Evolutionary conservation across 495 filamentous ascomycete genomes (phyloP), one percentile per base, ranked within the genome.

Genomic region (Lindgomyces ingoldianus): DNA sequence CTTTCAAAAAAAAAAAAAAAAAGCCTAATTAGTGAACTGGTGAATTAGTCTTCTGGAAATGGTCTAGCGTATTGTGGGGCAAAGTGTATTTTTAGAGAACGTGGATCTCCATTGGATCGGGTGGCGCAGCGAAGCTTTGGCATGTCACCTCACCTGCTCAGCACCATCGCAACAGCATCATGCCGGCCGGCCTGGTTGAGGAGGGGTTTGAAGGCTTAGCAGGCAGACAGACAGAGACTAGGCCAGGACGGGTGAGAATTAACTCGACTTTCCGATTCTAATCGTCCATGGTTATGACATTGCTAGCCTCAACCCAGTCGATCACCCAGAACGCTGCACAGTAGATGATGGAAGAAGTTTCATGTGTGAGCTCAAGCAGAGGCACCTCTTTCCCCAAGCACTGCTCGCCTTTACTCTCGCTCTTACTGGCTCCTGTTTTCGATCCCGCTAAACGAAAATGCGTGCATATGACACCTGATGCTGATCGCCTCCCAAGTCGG

Each of bases 281-380:
- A 39, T 30, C 26, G 18, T 14, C 14, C 16, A 16, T 10, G 8
- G 9, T 21, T 30, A 4, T 30, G 22, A 50, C 16, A 21, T 3
- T 2, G 4, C 6, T 27, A 30, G 45, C 45, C 57, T 50, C 57
- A 60, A n/a, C 26, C 50, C 50, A 39, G 51, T 30, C 36, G 60
- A 55, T 62, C 50, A 45, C 33, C 60, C 60, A 25, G 10, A 44
- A 52, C 12, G 44, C 49, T 36, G n/a, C 57, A 49, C 21, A 46
- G 25, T 10, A 4, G 49, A 55, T n/a, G 21, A 33, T 14, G 60
- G 11, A 48, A 14, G 19, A 19, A 29, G 41, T n/a, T 3, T 10
- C 2, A 51, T 60, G 10, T 21, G 24, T 42, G 25, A 22, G 24
- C n/a, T 22, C 42, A 47, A 27, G 24, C 41, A 26, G 22, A 42